These are phyloP conservation scores for Leishmania lainsoni DNA, from an alignment of 208 protist species.

Conservation along the genomic window DNA sequence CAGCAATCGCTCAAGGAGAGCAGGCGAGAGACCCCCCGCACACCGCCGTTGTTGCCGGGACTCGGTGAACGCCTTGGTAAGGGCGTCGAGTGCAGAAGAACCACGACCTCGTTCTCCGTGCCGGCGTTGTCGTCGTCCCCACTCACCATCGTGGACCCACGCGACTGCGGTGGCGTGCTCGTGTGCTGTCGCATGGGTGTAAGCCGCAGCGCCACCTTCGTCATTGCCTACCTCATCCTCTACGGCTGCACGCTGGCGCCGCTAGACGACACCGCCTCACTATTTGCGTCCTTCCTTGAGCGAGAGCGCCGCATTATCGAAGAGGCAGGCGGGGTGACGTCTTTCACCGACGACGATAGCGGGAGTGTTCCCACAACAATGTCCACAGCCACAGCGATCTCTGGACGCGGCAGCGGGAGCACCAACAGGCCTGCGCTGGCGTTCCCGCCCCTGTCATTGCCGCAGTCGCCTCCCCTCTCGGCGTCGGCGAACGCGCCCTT, in stretches of 20 bases:
- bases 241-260: conserved; percentile 50
- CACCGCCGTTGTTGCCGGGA: conserved; percentile 7
- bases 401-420: not conserved
- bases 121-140: not conserved
- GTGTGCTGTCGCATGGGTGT: conserved; percentile 87
- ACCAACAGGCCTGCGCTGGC: not conserved
- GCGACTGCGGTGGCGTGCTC: conserved; percentile 67
- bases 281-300: conserved; percentile 30
- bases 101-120: conserved; percentile 5
- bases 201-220: conserved; percentile 74
- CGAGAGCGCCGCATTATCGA: conserved; percentile 21
- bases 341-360: not conserved
- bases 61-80: conserved; percentile 1
- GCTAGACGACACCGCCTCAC: conserved; percentile 22
- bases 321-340: conserved; percentile 16
- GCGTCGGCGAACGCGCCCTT: not conserved
- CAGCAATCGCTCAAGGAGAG: conserved; percentile 33
- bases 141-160: conserved; percentile 22
- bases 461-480: not conserved
- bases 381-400: not conserved
- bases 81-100: conserved; percentile 5
- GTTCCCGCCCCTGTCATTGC: not conserved
- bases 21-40: conserved; percentile 26
- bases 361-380: not conserved
- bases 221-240: conserved; percentile 84